Evolutionary conservation across 1,139 yeast genomes (phyloP), one percentile per base, ranked within the genome.

Genomic region (Torulaspora globosa): DNA sequence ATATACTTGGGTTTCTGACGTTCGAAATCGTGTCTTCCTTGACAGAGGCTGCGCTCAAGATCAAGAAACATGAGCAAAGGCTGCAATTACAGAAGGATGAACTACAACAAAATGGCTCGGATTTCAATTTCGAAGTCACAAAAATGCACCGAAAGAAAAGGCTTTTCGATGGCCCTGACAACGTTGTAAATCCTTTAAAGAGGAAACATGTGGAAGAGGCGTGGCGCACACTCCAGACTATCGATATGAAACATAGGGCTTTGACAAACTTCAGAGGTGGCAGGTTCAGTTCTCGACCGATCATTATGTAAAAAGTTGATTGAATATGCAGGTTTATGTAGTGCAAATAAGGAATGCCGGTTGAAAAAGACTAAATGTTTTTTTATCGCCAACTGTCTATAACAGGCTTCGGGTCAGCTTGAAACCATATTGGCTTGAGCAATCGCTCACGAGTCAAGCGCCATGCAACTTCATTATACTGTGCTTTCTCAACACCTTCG

Each of bases 1-100:
- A 92, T 71, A 92, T 92, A 36, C 71, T 92, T 38, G 99, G 99
- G 16, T 92, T 92, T 60, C 69, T 92, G 50, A 94, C 98, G 0
- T 92, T 94, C 70, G 99, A 92, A 66, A 89, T 92, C 63, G 98
- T 92, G 2, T 94, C 98, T 59, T 83, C 94, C 9, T 69, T 92
- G 48, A 92, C 98, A 0, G 97, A 92, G 66, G 88, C 84, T 58
- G 97, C 97, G 0, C 74, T 92, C 67, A 78, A 77, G 51, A 84
- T 92, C 36, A 89, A 90, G 58, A 79, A 76, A 45, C 73, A 79
- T 15, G 94, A 85, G 63, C 86, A 82, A 50, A 63, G 68, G 36
- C 57, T 69, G 30, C 68, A 66, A 46, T 63, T 62, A 47, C 66
- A 68, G 35, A 63, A 60, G 34, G 55, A 50, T 23, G 62, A 63